Percentiles rank a stretch among this genome's conserved stretches.
These are phyloP conservation scores for Phytophthora uliginosa DNA, from an alignment of 352 stramenopile species.

Conservation along the genomic window DNA sequence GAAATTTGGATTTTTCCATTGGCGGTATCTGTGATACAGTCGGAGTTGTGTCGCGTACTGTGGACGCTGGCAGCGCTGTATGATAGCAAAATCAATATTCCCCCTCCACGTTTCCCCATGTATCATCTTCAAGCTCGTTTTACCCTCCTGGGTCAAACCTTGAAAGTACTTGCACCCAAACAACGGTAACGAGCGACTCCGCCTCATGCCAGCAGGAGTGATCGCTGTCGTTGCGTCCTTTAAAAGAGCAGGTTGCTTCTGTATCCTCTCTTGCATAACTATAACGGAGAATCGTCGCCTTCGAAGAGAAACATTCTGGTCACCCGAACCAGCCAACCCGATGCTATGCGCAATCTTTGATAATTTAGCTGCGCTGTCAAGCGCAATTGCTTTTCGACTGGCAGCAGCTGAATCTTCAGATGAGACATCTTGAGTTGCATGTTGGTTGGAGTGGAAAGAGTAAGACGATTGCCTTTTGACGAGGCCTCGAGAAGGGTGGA, in stretches of 20 bases:
- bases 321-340: slow-evolving; percentile 1
- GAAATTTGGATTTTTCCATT: slow-evolving; percentile 37
- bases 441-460: slow-evolving; percentile 4
- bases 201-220: slow-evolving; percentile 27
- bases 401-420: not conserved
- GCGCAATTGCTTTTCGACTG: not conserved
- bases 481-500: slow-evolving; percentile 14
- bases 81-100: slow-evolving; percentile 66
- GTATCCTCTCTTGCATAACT: not conserved
- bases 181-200: slow-evolving; percentile 59
- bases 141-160: slow-evolving; percentile 9
- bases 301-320: not conserved
- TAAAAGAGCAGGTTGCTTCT: not conserved
- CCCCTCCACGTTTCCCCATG: slow-evolving; percentile 12
- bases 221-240: not conserved
- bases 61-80: slow-evolving; percentile 67
- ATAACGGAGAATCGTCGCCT: slow-evolving; percentile 21
- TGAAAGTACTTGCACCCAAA: slow-evolving; percentile 61
- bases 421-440: not conserved
- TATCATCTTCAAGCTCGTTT: not conserved
- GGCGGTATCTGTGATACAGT: slow-evolving; percentile 50
- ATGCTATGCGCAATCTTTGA: slow-evolving; percentile 26
- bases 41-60: slow-evolving; percentile 64
- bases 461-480: slow-evolving; percentile 9
- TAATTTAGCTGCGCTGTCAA: slow-evolving; percentile 19